Evolutionary conservation across 2,329 filamentous ascomycete species (phyloP).

Genomic region (Nemania sp.): DNA sequence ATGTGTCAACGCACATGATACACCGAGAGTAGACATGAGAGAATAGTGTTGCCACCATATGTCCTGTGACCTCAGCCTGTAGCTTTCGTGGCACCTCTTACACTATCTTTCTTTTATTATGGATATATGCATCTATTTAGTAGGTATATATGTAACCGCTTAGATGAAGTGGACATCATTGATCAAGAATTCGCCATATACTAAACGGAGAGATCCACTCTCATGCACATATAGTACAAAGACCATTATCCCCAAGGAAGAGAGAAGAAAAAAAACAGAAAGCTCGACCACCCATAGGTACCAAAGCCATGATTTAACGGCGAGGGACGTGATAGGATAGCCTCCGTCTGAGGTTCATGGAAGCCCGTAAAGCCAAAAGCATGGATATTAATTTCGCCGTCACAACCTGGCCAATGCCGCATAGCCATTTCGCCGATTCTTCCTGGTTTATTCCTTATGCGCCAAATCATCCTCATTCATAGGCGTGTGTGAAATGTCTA

Average conservation of each 20-base stretch:
- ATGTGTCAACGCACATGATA: not conserved
- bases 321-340: not conserved
- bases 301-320: not conserved
- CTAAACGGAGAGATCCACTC: too few species aligned
- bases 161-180: conserved; percentile 12
- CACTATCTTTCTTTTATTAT: not conserved
- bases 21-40: not conserved
- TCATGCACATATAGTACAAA: too few species aligned
- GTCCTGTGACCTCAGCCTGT: not conserved
- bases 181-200: too few species aligned
- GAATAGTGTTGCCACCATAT: not conserved
- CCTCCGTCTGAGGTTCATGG: conserved; percentile 4
- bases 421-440: conserved; percentile 1
- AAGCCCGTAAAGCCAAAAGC: not conserved
- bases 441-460: not conserved
- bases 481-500: conserved; percentile 1
- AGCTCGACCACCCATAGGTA: too few species aligned
- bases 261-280: too few species aligned
- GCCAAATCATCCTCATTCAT: not conserved
- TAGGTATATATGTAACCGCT: conserved; percentile 2
- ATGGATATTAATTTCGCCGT: not conserved
- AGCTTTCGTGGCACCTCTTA: not conserved
- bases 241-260: too few species aligned
- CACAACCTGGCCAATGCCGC: not conserved
- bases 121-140: not conserved